Base-by-base conservation (phyloP, 371 early-diverging fungal genomes). In the Dichotomocladium elegans region DNA sequence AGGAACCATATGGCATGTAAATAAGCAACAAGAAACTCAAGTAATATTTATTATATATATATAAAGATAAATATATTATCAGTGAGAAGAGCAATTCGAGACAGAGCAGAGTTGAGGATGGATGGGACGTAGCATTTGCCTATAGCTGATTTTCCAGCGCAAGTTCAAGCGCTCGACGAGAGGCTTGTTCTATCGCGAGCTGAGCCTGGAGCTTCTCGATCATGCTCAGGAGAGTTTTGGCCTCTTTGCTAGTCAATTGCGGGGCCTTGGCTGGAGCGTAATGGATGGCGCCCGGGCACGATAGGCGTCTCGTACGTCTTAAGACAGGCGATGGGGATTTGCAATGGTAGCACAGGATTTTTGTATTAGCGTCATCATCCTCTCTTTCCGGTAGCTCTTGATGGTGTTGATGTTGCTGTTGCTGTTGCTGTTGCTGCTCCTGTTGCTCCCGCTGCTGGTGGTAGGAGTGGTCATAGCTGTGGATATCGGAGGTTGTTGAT, bases 131-230 rank as follows among this genome's bases (percentile, higher is more conserved):
- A n/a, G n/a, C n/a, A n/a, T n/a, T n/a, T n/a, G n/a, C n/a, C n/a
- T n/a, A n/a, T n/a, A n/a, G n/a, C n/a, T n/a, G 37, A 2, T n/a
- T 37, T 37, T n/a, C 37, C 37, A 48, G 26, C n/a, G 49, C 24
- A 4, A 34, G 29, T 48, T 60, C 54, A 28, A 54, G 37, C 15
- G 46, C 44, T 31, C 48, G 42, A 17, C 49, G 28, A 8, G 55
- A 49, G 12, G 35, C 46, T 33, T 55, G 55, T 46, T 55, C 55
- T 41, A 26, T 40, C 21, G 29, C 35, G 8, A 57, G 28, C 24
- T 57, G 57, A 19, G 11, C 22, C 21, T 50, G 50, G n/a, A 57
- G 26, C 22, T 50, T 41, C 21, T 57, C 57, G 35, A 57, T 57
- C 57, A 57, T 57, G 5, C 21, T 47, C 12, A 57, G 37, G 27